Conservation (phyloP, 2,329 filamentous ascomycete genomes). For the Orbilia javanica region DNA sequence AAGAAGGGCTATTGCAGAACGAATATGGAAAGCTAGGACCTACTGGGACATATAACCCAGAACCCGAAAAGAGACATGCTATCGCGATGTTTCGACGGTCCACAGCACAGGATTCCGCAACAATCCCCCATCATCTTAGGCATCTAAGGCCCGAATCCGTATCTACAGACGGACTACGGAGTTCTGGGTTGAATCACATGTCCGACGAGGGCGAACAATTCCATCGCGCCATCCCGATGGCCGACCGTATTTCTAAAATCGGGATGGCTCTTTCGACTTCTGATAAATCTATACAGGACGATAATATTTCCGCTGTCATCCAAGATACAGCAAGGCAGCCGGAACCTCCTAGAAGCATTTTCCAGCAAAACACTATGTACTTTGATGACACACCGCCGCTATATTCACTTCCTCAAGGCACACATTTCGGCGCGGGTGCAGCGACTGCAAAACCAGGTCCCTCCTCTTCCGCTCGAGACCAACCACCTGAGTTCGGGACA, state of each 20-base stretch:
- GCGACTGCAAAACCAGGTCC: neutral
- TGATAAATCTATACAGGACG: constrained; percentile 56
- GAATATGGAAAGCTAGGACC: constrained; percentile 39
- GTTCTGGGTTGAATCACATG: constrained; percentile 20
- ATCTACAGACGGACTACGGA: constrained; percentile 46
- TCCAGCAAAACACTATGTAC: constrained; percentile 46
- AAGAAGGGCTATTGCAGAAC: constrained; percentile 46
- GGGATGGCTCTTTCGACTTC: constrained; percentile 56
- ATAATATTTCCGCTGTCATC: constrained; percentile 47
- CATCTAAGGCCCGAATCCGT: constrained; percentile 52
- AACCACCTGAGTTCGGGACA: constrained; percentile 34
- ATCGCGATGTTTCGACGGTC: constrained; percentile 53
- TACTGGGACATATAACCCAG: constrained; percentile 21
- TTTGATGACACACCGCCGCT: constrained; percentile 56
- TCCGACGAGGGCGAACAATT: constrained; percentile 44
- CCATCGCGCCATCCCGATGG: neutral
- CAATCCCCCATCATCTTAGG: constrained; percentile 50
- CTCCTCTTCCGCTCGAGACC: constrained; percentile 11
- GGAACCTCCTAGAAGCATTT: constrained; percentile 5
- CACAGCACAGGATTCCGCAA: constrained; percentile 54
- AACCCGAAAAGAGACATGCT: constrained; percentile 46
- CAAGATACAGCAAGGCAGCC: constrained; percentile 33
- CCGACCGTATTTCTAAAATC: constrained; percentile 55
- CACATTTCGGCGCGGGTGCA: constrained; percentile 32
- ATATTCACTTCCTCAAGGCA: constrained; percentile 32